These are phyloP conservation scores for Perkinsela sp. DNA, from an alignment of 208 protist species.

Conservation along the genomic window DNA sequence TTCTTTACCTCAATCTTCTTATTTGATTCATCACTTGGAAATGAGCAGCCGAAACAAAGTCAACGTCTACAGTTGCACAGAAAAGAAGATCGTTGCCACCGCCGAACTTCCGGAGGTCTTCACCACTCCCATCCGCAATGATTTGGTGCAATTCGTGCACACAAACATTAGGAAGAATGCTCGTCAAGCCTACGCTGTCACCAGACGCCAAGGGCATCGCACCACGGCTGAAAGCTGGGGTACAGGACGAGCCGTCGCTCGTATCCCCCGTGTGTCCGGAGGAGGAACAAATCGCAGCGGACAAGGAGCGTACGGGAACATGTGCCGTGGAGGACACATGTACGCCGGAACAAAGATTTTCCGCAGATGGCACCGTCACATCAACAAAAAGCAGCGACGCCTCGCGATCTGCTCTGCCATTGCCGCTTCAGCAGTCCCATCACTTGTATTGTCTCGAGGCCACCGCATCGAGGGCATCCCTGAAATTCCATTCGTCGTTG, in stretches of 20 bases:
- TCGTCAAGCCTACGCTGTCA: slow-evolving; percentile 85
- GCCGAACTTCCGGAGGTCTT: slow-evolving; percentile 42
- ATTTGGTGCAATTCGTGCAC: slow-evolving; percentile 74
- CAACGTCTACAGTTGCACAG: slow-evolving; percentile 47
- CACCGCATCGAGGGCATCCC: slow-evolving; percentile 77
- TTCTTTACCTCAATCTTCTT: not conserved
- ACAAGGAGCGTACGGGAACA: slow-evolving; percentile 97
- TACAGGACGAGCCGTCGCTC: slow-evolving; percentile 93
- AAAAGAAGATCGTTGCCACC: slow-evolving; percentile 31
- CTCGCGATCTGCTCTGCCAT: slow-evolving; percentile 89
- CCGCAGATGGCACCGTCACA: slow-evolving; percentile 84
- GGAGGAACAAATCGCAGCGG: slow-evolving; percentile 87
- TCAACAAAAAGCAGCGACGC: slow-evolving; percentile 84
- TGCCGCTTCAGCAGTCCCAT: slow-evolving; percentile 76
- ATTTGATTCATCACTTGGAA: slow-evolving; percentile 7
- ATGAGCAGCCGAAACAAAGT: slow-evolving; percentile 52
- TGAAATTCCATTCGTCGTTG: slow-evolving; percentile 87
- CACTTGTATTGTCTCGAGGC: slow-evolving; percentile 88
- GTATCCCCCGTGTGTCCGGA: slow-evolving; percentile 94
- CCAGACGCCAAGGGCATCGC: slow-evolving; percentile 75
- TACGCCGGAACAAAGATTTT: slow-evolving; percentile 89
- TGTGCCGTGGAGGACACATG: slow-evolving; percentile 95
- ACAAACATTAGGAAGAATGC: slow-evolving; percentile 89
- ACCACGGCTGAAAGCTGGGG: slow-evolving; percentile 94
- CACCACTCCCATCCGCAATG: slow-evolving; percentile 40